These are phyloP conservation scores for Magnolia sinica DNA, from an alignment of 164 flowering plant species.

Conservation along the genomic window DNA sequence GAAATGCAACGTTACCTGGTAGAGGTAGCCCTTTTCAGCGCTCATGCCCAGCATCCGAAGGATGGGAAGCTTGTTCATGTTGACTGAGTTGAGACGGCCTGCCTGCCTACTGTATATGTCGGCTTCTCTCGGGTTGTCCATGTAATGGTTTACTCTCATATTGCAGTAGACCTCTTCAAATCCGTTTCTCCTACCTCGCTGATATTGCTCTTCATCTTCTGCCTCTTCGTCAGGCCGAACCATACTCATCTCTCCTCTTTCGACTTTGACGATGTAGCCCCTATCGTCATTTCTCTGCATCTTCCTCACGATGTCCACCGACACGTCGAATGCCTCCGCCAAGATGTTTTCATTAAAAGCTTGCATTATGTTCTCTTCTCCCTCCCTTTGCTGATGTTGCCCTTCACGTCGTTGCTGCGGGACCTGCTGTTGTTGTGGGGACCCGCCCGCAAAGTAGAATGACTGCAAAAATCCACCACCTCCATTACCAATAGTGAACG, in stretches of 20 bases:
- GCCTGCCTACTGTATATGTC: constrained; percentile 27
- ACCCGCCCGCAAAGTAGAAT: constrained; percentile 38
- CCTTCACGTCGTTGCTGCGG: constrained; percentile 4
- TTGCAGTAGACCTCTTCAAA: constrained; percentile 42
- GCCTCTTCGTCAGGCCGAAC: constrained; percentile 27
- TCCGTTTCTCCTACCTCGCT: constrained; percentile 17
- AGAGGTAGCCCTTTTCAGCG: constrained; percentile 38
- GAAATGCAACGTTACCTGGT: constrained; percentile 20
- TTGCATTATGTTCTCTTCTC: constrained; percentile 26
- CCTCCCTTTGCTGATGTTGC: not conserved
- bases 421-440: constrained; percentile 1
- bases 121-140: constrained; percentile 21
- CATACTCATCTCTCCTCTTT: constrained; percentile 14
- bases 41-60: constrained; percentile 36
- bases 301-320: constrained; percentile 14
- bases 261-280: constrained; percentile 28
- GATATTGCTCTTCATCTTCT: not conserved
- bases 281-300: constrained; percentile 25
- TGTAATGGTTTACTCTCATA: constrained; percentile 26
- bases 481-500: not conserved
- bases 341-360: constrained; percentile 27
- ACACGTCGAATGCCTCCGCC: constrained; percentile 33
- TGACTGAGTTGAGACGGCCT: constrained; percentile 30
- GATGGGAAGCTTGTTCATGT: constrained; percentile 36
- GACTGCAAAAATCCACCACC: constrained; percentile 15